These are phyloP conservation scores for Colletotrichum lupini DNA, from an alignment of 2,329 filamentous ascomycete genomes.

Conservation along the genomic window DNA sequence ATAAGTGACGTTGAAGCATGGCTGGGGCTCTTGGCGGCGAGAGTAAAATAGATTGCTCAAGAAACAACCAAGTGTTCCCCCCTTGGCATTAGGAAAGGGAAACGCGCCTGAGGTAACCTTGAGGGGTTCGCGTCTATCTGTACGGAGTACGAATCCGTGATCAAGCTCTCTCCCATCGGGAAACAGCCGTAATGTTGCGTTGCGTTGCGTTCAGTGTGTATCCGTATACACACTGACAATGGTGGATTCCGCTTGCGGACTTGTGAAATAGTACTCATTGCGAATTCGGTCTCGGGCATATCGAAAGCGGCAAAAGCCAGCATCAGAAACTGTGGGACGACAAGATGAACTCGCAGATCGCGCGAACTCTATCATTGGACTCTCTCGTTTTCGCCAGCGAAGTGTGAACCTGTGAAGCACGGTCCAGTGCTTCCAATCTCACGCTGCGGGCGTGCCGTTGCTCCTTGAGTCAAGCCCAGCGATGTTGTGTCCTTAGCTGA, in stretches of 20 bases:
- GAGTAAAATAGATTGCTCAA: conserved; percentile 19
- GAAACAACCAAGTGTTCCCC: conserved; percentile 6
- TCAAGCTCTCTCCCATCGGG: not conserved
- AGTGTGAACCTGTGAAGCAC: not conserved
- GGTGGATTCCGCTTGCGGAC: too few species aligned
- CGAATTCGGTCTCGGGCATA: not conserved
- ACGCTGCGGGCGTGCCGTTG: conserved; percentile 2
- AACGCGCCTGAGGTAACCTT: not conserved
- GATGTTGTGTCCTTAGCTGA: not conserved
- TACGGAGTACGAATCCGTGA: too few species aligned
- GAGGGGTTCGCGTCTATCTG: not conserved
- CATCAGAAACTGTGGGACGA: not conserved
- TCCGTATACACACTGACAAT: too few species aligned
- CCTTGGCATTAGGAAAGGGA: not conserved
- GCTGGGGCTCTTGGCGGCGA: conserved; percentile 20
- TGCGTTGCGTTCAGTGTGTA: not conserved
- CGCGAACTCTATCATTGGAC: conserved; percentile 7
- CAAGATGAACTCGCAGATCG: conserved; percentile 19
- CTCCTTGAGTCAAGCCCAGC: conserved; percentile 15
- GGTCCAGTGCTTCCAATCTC: not conserved
- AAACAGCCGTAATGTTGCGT: not conserved
- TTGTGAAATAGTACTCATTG: not conserved
- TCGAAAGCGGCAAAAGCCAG: not conserved
- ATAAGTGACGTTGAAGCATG: conserved; percentile 2
- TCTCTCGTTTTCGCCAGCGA: conserved; percentile 11